phyloP scores from a whole-genome alignment of 2,329 filamentous ascomycete species.

The Botrytis squamosa region DNA sequence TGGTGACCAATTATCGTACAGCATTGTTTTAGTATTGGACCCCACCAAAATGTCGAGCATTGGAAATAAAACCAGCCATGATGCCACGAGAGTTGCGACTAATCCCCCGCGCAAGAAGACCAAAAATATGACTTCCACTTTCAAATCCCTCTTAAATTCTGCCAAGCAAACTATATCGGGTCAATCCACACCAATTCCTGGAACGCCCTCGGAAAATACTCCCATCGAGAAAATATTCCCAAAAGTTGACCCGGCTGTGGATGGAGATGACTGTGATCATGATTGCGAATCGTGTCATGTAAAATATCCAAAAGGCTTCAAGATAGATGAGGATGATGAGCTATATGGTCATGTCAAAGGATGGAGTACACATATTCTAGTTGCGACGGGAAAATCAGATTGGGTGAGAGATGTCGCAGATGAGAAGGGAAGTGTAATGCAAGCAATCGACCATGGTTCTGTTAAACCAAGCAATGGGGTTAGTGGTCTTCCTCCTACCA shows the following conservation, averaged over 20 bases:
- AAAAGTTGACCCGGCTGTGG: conserved; percentile 69
- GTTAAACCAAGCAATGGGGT: conserved; percentile 67
- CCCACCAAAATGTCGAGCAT: conserved; percentile 13
- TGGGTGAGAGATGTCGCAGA: conserved; percentile 89
- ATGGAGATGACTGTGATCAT: conserved; percentile 84
- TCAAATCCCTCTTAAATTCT: conserved; percentile 34
- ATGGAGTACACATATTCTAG: conserved; percentile 85
- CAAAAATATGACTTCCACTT: conserved; percentile 31
- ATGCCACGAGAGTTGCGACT: background rate
- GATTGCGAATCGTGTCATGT: conserved; percentile 83
- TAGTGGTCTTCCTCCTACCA: conserved; percentile 37
- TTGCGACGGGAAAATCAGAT: conserved; percentile 93
- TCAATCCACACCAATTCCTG: conserved; percentile 31
- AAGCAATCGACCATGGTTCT: conserved; percentile 61
- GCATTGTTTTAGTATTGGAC: background rate
- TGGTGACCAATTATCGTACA: background rate
- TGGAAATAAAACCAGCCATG: conserved; percentile 11
- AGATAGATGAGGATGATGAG: conserved; percentile 73
- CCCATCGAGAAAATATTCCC: conserved; percentile 59
- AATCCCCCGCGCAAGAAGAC: conserved; percentile 14
- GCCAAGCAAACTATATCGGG: conserved; percentile 34
- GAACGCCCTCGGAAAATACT: conserved; percentile 29
- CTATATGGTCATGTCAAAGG: conserved; percentile 84
- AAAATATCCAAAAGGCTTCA: conserved; percentile 69
- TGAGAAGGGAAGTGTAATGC: conserved; percentile 82